Base-by-base conservation (phyloP, 768 basidiomycete species). In the Mycena floridula region DNA sequence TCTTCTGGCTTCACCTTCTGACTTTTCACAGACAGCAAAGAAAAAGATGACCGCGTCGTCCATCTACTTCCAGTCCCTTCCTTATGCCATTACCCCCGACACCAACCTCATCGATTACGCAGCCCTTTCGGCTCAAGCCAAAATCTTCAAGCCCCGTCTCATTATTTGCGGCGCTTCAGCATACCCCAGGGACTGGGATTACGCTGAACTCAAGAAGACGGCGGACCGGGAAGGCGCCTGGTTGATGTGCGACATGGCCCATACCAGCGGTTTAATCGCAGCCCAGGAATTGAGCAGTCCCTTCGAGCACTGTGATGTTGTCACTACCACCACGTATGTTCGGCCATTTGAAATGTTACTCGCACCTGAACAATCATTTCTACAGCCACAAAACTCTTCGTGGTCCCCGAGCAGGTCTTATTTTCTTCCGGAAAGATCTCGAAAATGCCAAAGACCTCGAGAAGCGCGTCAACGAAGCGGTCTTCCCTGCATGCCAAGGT, bases 11-110 rank as follows among this genome's bases (percentile, higher is more conserved):
- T 52, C 16, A 47, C 48, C 35, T 25, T 37, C 27, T 40, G 13
- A 37, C 50, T 46, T 40, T 51, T 23, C 47, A 5, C 55, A 90
- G 88, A 95, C 92, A 45, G 90, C 92, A 48, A 98, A 98, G 74
- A 96, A 97, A 77, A 98, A 99, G 70, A 98, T 99, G 84, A 97
- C 96, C 25, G 91, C 96, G 26, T 98, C 95, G 20, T 98, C 96
- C 16, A 97, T 99, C 71, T 98, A 98, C 75, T 99, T 98, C 86
- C 94, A 98, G 63, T 96, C 96, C 27, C 75, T 96, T 60, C 95
- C 96, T 37, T 99, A 98, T 57, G 81, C 76, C 39, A 82, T 94
- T 47, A 78, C 84, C 58, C 83, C 87, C 39, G 67, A 80, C 36
- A 88, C 85, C 44, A 85, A 96, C 61, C 75, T 95, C 53, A 81